Evolutionary conservation across 352 stramenopile species (phyloP).

Genomic region (Phytophthora agathidicida): DNA sequence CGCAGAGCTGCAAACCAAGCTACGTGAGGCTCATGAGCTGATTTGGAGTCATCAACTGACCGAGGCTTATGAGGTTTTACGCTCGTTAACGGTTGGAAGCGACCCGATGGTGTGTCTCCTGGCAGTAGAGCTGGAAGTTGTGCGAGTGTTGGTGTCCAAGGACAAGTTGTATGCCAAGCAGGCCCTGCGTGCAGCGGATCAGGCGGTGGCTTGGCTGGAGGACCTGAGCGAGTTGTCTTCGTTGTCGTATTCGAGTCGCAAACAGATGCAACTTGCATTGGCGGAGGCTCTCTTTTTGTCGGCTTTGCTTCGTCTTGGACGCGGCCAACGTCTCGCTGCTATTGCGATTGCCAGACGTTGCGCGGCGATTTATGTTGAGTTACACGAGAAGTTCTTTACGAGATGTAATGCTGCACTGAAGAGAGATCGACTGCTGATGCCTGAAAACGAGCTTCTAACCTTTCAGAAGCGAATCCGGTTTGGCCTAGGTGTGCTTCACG

Average conservation of each 20-base stretch:
- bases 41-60: slow-evolving; percentile 44
- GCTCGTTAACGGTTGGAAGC: slow-evolving; percentile 9
- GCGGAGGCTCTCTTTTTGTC: slow-evolving; percentile 41
- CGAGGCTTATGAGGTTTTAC: slow-evolving; percentile 11
- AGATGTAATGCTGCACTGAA: slow-evolving; percentile 1
- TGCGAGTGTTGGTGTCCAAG: slow-evolving; percentile 48
- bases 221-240: slow-evolving; percentile 33
- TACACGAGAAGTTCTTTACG: slow-evolving; percentile 24
- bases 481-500: slow-evolving; percentile 40
- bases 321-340: slow-evolving; percentile 34
- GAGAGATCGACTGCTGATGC: slow-evolving; percentile 21
- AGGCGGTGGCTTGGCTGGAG: slow-evolving; percentile 38
- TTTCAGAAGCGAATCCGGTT: slow-evolving; percentile 36
- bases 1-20: slow-evolving; percentile 12
- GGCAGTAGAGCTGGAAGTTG: slow-evolving; percentile 33
- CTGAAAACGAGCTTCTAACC: neutral
- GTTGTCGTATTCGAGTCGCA: slow-evolving; percentile 32
- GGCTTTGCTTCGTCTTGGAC: slow-evolving; percentile 31
- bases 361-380: slow-evolving; percentile 27
- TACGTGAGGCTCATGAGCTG: slow-evolving; percentile 23
- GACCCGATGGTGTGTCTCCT: slow-evolving; percentile 36
- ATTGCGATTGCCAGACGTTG: slow-evolving; percentile 34
- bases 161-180: slow-evolving; percentile 34
- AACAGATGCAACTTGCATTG: slow-evolving; percentile 27
- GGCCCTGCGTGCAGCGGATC: slow-evolving; percentile 23